Evolutionary conservation across 805 yeast genomes (phyloP).

Genomic region (Yamadazyma olivae): DNA sequence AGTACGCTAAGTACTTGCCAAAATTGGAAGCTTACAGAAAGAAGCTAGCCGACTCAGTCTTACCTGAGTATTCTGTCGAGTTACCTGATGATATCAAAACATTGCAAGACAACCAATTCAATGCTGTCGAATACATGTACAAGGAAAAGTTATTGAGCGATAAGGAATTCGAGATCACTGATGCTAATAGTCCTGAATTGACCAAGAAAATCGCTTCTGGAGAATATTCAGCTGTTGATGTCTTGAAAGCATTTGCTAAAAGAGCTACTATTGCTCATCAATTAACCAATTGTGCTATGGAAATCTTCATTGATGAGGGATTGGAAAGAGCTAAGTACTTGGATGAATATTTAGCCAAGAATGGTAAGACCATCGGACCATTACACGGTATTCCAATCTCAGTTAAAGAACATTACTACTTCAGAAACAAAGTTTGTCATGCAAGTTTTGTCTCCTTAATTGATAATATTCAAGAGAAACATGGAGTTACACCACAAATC

Average conservation of each 20-base stretch:
- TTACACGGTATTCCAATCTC: conserved; percentile 67
- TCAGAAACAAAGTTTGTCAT: conserved; percentile 33
- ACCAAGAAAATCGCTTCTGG: conserved; percentile 29
- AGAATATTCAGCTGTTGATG: conserved; percentile 32
- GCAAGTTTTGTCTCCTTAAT: conserved; percentile 37
- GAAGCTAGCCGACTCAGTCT: conserved; percentile 23
- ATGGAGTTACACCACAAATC: conserved; percentile 28
- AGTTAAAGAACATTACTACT: conserved; percentile 48
- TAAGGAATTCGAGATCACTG: conserved; percentile 37
- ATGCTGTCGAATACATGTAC: conserved; percentile 33
- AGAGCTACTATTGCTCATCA: conserved; percentile 45
- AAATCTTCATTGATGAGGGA: conserved; percentile 55
- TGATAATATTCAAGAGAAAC: conserved; percentile 24
- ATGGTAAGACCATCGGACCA: conserved; percentile 55
- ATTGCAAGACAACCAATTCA: conserved; percentile 30
- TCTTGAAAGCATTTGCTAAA: conserved; percentile 41
- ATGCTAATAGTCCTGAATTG: conserved; percentile 27
- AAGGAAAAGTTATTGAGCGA: conserved; percentile 31
- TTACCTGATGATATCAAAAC: conserved; percentile 30
- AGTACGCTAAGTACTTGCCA: conserved; percentile 44
- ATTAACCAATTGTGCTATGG: conserved; percentile 41
- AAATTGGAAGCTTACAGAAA: conserved; percentile 32
- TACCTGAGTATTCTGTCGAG: conserved; percentile 25
- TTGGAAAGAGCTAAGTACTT: conserved; percentile 51
- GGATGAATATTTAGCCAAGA: conserved; percentile 45